Base-by-base conservation (phyloP, 1,284 basidiomycete species). In the Stygiomarasmius scandens region DNA sequence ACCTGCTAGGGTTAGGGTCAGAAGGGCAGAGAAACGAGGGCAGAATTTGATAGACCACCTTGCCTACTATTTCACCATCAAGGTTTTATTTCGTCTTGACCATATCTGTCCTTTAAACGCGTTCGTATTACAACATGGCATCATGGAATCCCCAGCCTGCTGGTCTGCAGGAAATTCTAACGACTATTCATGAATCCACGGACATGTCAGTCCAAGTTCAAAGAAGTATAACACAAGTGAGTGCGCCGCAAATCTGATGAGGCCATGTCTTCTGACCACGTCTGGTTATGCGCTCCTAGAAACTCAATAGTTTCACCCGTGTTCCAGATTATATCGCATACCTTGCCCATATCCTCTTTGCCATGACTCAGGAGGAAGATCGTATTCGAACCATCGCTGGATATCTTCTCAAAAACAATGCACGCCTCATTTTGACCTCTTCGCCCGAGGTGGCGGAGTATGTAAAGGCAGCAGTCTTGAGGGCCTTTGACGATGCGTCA, bases 281-380 rank as follows among this genome's bases (percentile, higher is more conserved):
- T 54, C 59, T 22, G 59, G 64, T 59, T 61, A 61, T 54, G 32
- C 59, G 51, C 54, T 32, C 61, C 19, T 22, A 96, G 93, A 95
- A 94, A 84, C 83, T 96, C 60, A 93, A 93, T 71, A 85, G 82
- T 65, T 95, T 96, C 74, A 92, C 92, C 71, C 86, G 86, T 68
- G 87, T 90, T 59, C 92, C 95, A 54, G 94, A 96, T 74, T 99
- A 98, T 74, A 91, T 96, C 62, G 95, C 92, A 63, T 99, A 99
- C 83, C 87, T 99, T 60, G 92, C 92, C 46, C 94, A 96, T 73
- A 95, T 98, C 75, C 85, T 97, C 61, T 89, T 92, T 51, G 82
- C 84, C 48, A 75, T 93, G 79, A 81, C 87, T 1, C 80, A 86
- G 61, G 95, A 98, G 74, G 90, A 95, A 65, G 91, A 93, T 66